Conservation (phyloP, 192 early-diverging fungal species). For the Gaertneriomyces sp. region DNA sequence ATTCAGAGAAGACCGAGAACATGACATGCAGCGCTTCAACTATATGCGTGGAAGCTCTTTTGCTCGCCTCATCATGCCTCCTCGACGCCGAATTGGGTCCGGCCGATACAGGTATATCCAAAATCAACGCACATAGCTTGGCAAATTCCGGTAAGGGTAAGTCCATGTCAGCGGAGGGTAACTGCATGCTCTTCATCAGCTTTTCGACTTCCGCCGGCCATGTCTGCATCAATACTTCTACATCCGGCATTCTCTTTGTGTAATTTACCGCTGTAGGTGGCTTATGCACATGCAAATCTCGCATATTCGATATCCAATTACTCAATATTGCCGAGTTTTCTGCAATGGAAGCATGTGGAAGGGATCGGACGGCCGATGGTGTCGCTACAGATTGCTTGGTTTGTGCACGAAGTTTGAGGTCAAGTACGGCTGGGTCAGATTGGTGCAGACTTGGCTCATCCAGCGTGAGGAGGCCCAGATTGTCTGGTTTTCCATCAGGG, state of each 20-base stretch:
- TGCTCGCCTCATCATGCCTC: slow-evolving; percentile 6
- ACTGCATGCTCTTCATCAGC: too few relatives aligned
- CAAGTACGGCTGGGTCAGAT: slow-evolving; percentile 57
- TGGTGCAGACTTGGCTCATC: slow-evolving; percentile 51
- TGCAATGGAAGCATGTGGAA: slow-evolving; percentile 23
- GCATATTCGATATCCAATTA: slow-evolving; percentile 52
- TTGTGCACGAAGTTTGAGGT: slow-evolving; percentile 48
- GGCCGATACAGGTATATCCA: slow-evolving; percentile 52
- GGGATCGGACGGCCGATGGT: slow-evolving; percentile 39
- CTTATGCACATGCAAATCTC: slow-evolving; percentile 51
- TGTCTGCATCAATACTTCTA: slow-evolving; percentile 60
- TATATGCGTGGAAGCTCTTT: slow-evolving; percentile 24
- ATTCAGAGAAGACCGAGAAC: slow-evolving; percentile 56
- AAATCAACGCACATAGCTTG: slow-evolving; percentile 37
- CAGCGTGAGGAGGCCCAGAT: slow-evolving; percentile 45
- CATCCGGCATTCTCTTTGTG: slow-evolving; percentile 51
- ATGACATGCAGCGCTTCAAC: slow-evolving; percentile 52
- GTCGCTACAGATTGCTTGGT: slow-evolving; percentile 36
- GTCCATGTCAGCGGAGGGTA: slow-evolving; percentile 49
- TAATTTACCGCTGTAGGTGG: slow-evolving; percentile 38
- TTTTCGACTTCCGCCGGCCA: slow-evolving; percentile 56
- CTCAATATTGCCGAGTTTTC: slow-evolving; percentile 42
- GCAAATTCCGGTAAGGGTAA: slow-evolving; percentile 44
- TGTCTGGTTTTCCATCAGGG: slow-evolving; percentile 45
- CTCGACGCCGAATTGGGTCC: slow-evolving; percentile 12